Percentiles rank a stretch among this genome's conserved stretches.
These are phyloP conservation scores for Pseudogymnoascus sp. DNA, from an alignment of 2,329 filamentous ascomycete species.

Conservation along the genomic window DNA sequence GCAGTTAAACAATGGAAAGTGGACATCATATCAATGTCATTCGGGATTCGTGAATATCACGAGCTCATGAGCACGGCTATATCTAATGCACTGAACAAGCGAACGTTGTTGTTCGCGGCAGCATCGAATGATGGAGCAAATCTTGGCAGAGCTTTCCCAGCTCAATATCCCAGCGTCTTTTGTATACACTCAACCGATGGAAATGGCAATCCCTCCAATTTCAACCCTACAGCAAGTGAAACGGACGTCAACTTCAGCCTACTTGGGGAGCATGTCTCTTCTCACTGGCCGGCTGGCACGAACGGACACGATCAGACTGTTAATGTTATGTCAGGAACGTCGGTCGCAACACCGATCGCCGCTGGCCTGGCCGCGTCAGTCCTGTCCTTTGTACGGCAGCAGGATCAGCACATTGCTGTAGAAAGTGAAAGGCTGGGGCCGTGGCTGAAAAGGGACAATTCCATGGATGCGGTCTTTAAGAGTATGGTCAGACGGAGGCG, in stretches of 20 bases:
- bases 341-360: slow-evolving; percentile 23
- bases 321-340: slow-evolving; percentile 20
- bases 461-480: slow-evolving; percentile 14
- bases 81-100: slow-evolving; percentile 11
- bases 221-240: slow-evolving; percentile 18
- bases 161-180: slow-evolving; percentile 15
- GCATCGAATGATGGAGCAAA: slow-evolving; percentile 19
- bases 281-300: slow-evolving; percentile 19
- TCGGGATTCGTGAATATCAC: slow-evolving; percentile 16
- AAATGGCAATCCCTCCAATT: slow-evolving; percentile 14
- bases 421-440: slow-evolving; percentile 12
- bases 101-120: slow-evolving; percentile 18
- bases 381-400: slow-evolving; percentile 16
- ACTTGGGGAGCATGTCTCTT: slow-evolving; percentile 22
- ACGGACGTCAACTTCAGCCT: slow-evolving; percentile 20
- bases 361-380: slow-evolving; percentile 22
- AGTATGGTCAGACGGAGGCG: slow-evolving; percentile 15
- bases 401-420: slow-evolving; percentile 6
- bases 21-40: slow-evolving; percentile 22
- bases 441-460: slow-evolving; percentile 10
- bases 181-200: slow-evolving; percentile 18
- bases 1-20: slow-evolving; percentile 22
- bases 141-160: slow-evolving; percentile 17
- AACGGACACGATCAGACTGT: not conserved
- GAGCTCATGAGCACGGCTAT: slow-evolving; percentile 11